phyloP scores from a whole-genome alignment of 2,329 filamentous ascomycete species.

The Sporothrix phasma region DNA sequence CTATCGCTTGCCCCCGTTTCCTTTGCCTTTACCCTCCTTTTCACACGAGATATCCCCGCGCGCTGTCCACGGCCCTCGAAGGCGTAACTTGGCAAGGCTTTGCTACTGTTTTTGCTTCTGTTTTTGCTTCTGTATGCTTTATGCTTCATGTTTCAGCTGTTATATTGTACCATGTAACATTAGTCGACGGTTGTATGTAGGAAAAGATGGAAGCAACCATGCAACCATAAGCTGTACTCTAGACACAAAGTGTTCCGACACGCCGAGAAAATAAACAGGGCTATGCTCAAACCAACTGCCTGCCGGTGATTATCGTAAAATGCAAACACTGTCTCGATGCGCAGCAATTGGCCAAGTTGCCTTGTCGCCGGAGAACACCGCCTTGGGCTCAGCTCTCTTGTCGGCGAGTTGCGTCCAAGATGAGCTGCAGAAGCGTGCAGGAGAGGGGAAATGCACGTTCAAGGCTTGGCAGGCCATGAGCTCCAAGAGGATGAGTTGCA shows the following conservation, averaged over 20 bases:
- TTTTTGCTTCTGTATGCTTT: not conserved
- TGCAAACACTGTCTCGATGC: too few species aligned
- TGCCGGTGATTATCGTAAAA: too few species aligned
- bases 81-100: too few species aligned
- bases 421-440: not conserved
- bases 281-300: too few species aligned
- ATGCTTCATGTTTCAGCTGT: too few species aligned
- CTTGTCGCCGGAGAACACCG: not conserved
- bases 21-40: not conserved
- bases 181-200: not conserved
- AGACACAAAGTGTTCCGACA: not conserved
- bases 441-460: not conserved
- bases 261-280: not conserved
- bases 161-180: not conserved
- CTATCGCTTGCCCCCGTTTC: not conserved
- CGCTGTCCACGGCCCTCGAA: not conserved
- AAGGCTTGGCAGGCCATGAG: not conserved
- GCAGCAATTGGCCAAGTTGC: too few species aligned
- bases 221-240: not conserved
- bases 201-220: not conserved
- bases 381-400: not conserved
- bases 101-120: not conserved
- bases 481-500: not conserved
- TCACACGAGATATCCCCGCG: conserved; percentile 3
- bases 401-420: not conserved